Percentiles rank a stretch among this genome's conserved stretches.
These are phyloP conservation scores for Trichoderma koningiopsis DNA, from an alignment of 2,329 filamentous ascomycete genomes.

Conservation along the genomic window DNA sequence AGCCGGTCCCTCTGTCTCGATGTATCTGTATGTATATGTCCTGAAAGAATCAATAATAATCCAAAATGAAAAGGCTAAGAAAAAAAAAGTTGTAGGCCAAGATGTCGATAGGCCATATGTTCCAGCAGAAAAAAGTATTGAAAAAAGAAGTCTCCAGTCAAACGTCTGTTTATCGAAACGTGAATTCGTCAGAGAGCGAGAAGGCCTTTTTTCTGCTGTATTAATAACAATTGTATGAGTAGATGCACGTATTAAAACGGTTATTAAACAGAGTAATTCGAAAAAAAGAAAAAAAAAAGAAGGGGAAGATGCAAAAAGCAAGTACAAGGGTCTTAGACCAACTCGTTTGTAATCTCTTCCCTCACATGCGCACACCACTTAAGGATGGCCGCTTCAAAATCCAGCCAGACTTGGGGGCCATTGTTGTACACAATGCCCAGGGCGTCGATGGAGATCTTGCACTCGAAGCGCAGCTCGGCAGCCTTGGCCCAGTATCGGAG, in stretches of 20 bases:
- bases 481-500: constrained; percentile 96
- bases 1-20: background rate
- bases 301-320: constrained; percentile 9
- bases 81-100: background rate
- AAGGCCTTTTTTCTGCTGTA: constrained; percentile 14
- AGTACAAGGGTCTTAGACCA: constrained; percentile 33
- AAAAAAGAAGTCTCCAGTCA: constrained; percentile 19
- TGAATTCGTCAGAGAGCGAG: constrained; percentile 24
- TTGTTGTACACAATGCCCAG: constrained; percentile 82
- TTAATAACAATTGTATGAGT: constrained; percentile 19
- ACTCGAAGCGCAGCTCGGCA: constrained; percentile 90
- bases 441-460: constrained; percentile 79
- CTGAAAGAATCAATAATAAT: constrained; percentile 21
- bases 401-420: constrained; percentile 69
- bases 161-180: constrained; percentile 21
- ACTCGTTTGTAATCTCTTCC: constrained; percentile 77
- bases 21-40: constrained; percentile 11
- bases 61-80: constrained; percentile 4
- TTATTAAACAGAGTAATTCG: background rate
- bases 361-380: constrained; percentile 82
- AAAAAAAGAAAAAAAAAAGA: constrained; percentile 1
- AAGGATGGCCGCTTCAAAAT: constrained; percentile 81
- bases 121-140: background rate
- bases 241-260: constrained; percentile 22
- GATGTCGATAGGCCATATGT: background rate